Conservation (phyloP, 2,329 filamentous ascomycete species). For the Phyllosticta paracitricarpa region DNA sequence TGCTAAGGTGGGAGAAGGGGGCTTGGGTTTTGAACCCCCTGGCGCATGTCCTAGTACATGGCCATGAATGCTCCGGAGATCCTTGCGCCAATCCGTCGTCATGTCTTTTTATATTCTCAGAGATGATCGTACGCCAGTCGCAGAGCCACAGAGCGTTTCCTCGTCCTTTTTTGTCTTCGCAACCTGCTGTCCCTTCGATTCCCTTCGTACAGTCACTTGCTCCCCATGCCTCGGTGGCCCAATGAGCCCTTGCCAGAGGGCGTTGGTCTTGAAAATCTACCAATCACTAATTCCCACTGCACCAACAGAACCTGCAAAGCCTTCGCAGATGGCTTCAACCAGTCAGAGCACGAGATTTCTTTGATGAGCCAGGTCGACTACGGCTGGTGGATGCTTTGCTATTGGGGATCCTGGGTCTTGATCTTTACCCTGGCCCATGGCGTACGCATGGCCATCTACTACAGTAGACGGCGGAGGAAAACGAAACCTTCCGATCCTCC, state of each 20-base stretch:
- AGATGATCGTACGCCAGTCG: background rate
- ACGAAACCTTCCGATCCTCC: background rate
- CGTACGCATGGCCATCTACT: conserved; percentile 7
- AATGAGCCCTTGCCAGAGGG: conserved; percentile 8
- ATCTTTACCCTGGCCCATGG: conserved; percentile 11
- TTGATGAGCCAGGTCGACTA: conserved; percentile 12
- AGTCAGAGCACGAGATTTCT: conserved; percentile 11
- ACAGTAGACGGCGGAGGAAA: background rate
- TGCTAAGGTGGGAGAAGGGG: no score
- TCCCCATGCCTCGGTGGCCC: conserved; percentile 11
- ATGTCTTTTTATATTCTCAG: background rate
- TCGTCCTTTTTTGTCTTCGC: background rate
- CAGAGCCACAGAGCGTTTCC: background rate
- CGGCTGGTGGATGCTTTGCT: conserved; percentile 14
- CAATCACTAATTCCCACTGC: conserved; percentile 14
- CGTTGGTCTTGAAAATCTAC: conserved; percentile 10
- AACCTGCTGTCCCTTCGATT: background rate
- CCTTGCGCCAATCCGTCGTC: background rate
- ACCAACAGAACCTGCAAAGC: conserved; percentile 12
- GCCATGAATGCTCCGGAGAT: background rate
- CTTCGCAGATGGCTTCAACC: conserved; percentile 12
- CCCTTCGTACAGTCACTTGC: background rate
- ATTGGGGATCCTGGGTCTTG: conserved; percentile 13
- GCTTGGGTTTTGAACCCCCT: no score
- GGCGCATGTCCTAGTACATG: background rate